A percentile compares a stretch with the other conserved stretches of the same genome.
phyloP scores from a whole-genome alignment of 257 asterid genomes.

The Knoxia roxburghii region DNA sequence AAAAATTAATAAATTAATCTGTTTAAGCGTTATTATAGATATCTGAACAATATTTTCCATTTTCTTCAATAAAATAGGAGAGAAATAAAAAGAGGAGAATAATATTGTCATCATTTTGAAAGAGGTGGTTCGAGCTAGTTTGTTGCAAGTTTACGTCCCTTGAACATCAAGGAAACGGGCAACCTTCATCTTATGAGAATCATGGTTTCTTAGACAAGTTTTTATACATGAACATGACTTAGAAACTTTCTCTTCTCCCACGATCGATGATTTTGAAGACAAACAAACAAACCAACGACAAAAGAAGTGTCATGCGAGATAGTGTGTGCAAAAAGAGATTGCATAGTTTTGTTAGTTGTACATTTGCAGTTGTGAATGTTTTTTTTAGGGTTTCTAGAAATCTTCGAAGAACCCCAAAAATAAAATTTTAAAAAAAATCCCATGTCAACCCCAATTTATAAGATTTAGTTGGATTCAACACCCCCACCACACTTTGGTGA shows the following conservation, averaged over 20 bases:
- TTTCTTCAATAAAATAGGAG: no score
- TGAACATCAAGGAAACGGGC: slow-evolving; percentile 16
- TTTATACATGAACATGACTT: background rate
- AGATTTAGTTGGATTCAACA: slow-evolving; percentile 18
- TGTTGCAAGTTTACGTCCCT: slow-evolving; percentile 21
- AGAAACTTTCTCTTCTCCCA: slow-evolving; percentile 1
- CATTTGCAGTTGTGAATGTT: slow-evolving; percentile 8
- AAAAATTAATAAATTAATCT: no score
- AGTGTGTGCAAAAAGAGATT: background rate
- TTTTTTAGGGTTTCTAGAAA: slow-evolving; percentile 6
- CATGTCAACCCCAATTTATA: background rate
- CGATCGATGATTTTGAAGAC: background rate
- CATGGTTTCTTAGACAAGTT: slow-evolving; percentile 17
- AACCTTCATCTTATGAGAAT: slow-evolving; percentile 1
- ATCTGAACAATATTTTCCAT: no score
- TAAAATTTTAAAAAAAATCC: no score
- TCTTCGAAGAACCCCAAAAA: slow-evolving; percentile 3
- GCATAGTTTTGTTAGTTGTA: background rate
- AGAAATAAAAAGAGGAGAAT: background rate
- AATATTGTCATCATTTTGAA: slow-evolving; percentile 1
- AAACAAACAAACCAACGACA: background rate
- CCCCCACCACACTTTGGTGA: slow-evolving; percentile 12
- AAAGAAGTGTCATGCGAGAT: background rate
- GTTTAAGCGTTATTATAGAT: no score
- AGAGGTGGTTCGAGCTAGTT: background rate